Base-by-base conservation (phyloP, 306 rosid species). In the Echinosophora koreensis region DNA sequence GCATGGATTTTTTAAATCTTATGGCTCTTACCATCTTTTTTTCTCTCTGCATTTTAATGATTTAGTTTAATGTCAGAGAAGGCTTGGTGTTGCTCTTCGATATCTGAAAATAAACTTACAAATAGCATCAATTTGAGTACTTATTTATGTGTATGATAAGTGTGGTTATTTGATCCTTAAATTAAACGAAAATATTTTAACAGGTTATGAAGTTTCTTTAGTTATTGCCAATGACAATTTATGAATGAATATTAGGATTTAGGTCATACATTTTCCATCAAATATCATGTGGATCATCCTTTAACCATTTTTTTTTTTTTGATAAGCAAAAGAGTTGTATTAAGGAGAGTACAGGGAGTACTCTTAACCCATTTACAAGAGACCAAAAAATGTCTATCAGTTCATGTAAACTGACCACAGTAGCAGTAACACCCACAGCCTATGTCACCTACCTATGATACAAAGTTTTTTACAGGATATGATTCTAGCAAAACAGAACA, bases 211-310 rank as follows among this genome's bases (percentile, higher is more conserved):
- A 39, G 16, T 37, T 41, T 8, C 3, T 46, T 30, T 17, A 34
- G 39, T 28, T 22, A 30, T 5, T 8, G 65, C 46, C 35, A 52
- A 2, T 4, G 49, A 16, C 61, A 37, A 59, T 49, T 52, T 41
- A 11, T 28, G n/a, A 71, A 60, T 52, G 59, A 58, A 15, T 39
- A 28, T 61, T 44, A 22, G 22, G 22, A 22, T 22, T 22, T 22
- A 22, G 28, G 8, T 42, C 39, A 30, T 38, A 41, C 3, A 30
- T 51, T 44, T 44, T 6, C 49, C 66, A 39, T 65, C 70, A 71
- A 79, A 54, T 71, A 35, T 56, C 11, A 5, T 55, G 28, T 11
- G 50, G 38, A 18, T 44, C 62, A 57, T 38, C 39, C 65, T 66
- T 64, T 30, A 73, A 73, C 49, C 69, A n/a, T n/a, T n/a, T n/a